Evolutionary conservation across 495 filamentous ascomycete species (phyloP).

Genomic region (Aspergillus campestris): DNA sequence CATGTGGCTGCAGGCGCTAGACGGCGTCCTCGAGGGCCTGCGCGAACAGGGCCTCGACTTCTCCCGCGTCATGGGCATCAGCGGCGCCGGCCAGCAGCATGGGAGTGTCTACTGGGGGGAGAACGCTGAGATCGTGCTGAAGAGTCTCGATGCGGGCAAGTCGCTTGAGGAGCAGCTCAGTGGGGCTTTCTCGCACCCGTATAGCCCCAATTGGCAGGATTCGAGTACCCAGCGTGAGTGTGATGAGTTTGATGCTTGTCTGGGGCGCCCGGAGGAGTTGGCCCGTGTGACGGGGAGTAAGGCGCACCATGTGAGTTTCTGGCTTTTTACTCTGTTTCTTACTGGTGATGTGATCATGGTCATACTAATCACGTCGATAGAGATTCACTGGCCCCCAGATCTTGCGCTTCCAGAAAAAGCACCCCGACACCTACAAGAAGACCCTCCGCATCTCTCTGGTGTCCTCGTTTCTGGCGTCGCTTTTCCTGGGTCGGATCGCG

Average conservation of each 20-base stretch:
- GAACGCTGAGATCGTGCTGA: conserved; percentile 59
- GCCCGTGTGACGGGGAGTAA: conserved; percentile 80
- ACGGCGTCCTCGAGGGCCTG: conserved; percentile 69
- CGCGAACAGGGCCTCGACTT: conserved; percentile 69
- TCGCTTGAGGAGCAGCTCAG: conserved; percentile 61
- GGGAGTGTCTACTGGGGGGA: conserved; percentile 87
- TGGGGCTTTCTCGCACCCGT: conserved; percentile 73
- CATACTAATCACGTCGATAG: conserved; percentile 39
- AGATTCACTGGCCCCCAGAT: conserved; percentile 98
- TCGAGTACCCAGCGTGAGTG: conserved; percentile 87
- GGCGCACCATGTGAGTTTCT: conserved; percentile 77
- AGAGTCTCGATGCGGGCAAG: conserved; percentile 48
- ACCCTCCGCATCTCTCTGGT: conserved; percentile 87
- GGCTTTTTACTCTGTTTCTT: neutral
- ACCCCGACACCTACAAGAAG: conserved; percentile 69
- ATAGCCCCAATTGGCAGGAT: conserved; percentile 96
- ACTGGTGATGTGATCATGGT: neutral
- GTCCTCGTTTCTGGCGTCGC: conserved; percentile 86
- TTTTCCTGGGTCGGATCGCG: conserved; percentile 79
- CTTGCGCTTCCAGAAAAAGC: conserved; percentile 68
- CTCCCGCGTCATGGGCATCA: conserved; percentile 67
- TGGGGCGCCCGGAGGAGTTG: conserved; percentile 57
- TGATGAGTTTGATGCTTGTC: conserved; percentile 68
- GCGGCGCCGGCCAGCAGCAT: conserved; percentile 92
- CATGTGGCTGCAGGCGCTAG: conserved; percentile 88